Evolutionary conservation across 805 yeast genomes (phyloP).

Genomic region (Myxozyma lipomycoides): DNA sequence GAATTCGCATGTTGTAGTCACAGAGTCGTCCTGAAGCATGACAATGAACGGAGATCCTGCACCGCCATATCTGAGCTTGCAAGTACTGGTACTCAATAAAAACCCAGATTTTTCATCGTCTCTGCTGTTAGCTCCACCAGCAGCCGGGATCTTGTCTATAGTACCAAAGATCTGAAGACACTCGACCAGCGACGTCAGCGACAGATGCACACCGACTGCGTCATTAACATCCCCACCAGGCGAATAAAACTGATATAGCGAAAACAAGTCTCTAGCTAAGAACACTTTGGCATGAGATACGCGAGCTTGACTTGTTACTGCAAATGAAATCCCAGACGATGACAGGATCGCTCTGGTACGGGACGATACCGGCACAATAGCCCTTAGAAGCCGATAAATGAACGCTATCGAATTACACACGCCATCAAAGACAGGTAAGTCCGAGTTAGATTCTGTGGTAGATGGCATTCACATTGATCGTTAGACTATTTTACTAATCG

Average conservation of each 20-base stretch:
- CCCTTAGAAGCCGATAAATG: conserved; percentile 17
- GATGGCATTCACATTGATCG: too few relatives aligned
- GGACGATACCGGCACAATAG: conserved; percentile 16
- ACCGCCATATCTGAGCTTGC: conserved; percentile 19
- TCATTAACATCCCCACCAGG: conserved; percentile 2
- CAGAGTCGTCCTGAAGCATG: conserved; percentile 24
- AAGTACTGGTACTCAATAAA: conserved; percentile 13
- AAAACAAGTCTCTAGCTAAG: conserved; percentile 13
- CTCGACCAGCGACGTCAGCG: conserved; percentile 19
- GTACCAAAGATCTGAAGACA: conserved; percentile 25
- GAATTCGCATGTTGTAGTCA: conserved; percentile 30
- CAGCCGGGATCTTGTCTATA: neutral
- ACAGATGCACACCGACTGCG: conserved; percentile 8
- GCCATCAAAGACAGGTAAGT: conserved; percentile 22
- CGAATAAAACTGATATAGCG: conserved; percentile 13
- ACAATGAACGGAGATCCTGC: conserved; percentile 21
- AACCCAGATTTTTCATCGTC: neutral
- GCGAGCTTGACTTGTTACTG: conserved; percentile 15
- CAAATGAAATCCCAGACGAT: conserved; percentile 15
- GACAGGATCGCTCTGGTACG: conserved; percentile 18
- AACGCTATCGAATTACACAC: conserved; percentile 23
- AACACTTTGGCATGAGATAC: conserved; percentile 22
- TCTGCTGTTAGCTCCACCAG: too few relatives aligned
- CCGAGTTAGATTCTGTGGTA: too few relatives aligned
- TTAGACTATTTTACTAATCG: too few relatives aligned